Percentiles rank a stretch among this genome's conserved stretches.
Conservation (phyloP, 2,329 filamentous ascomycete species). For the Lachnellula subtilissima region DNA sequence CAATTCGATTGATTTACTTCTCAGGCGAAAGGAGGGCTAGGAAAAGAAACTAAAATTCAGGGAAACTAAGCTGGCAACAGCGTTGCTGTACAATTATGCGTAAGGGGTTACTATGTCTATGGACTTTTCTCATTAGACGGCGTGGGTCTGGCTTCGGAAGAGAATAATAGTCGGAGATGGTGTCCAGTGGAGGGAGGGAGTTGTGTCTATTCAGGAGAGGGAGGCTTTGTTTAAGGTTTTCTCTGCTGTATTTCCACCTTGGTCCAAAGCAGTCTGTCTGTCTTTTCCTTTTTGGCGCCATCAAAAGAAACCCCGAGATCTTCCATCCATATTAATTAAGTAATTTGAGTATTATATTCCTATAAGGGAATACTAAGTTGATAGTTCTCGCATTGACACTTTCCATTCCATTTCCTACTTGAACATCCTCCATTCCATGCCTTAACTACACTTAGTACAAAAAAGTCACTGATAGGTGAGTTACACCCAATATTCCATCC, state of each 20-base stretch:
- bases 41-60: conserved; percentile 1
- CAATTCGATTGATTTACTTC: not conserved
- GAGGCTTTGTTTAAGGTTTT: not conserved
- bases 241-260: not conserved
- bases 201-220: not conserved
- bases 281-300: not conserved
- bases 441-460: no score
- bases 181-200: not conserved
- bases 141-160: not conserved
- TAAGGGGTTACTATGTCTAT: not conserved
- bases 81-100: conserved; percentile 2
- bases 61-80: not conserved
- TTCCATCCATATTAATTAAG: not conserved
- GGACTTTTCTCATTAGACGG: not conserved
- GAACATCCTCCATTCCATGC: no score
- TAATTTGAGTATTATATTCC: no score
- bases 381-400: no score
- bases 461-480: no score
- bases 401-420: no score
- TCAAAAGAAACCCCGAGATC: not conserved
- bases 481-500: not conserved
- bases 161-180: not conserved
- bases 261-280: not conserved
- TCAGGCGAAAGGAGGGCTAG: not conserved
- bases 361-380: no score